These are phyloP conservation scores for Cyberlindnera euphorbiae DNA, from an alignment of 805 yeast genomes.

Conservation along the genomic window DNA sequence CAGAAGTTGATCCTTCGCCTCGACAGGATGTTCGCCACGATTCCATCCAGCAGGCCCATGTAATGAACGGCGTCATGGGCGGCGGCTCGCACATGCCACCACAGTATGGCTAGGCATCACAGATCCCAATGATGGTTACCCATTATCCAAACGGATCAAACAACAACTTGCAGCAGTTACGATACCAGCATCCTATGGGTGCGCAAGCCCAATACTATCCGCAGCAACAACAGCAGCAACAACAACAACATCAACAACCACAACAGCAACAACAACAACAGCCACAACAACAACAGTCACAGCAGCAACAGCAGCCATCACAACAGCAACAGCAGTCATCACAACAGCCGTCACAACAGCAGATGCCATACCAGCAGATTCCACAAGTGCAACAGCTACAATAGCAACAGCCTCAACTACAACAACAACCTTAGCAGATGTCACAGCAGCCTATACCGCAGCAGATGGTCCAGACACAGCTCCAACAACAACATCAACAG, in stretches of 20 bases:
- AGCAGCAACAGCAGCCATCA: conserved; percentile 1
- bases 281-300: conserved; percentile 11
- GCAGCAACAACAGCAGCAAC: conserved; percentile 8
- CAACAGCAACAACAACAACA: conserved; percentile 10
- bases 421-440: conserved; percentile 10
- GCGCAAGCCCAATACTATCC: conserved; percentile 6
- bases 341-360: too few relatives aligned
- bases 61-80: conserved; percentile 1
- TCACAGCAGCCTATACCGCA: background rate
- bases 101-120: conserved; percentile 5
- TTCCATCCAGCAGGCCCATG: background rate
- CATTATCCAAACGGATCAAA: conserved; percentile 16
- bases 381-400: background rate
- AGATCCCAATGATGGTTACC: conserved; percentile 20
- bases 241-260: conserved; percentile 10
- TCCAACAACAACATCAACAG: background rate
- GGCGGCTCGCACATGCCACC: conserved; percentile 1
- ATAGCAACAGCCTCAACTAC: conserved; percentile 9
- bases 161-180: conserved; percentile 12
- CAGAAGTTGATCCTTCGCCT: conserved; percentile 5
- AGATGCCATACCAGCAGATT: background rate
- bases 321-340: conserved; percentile 1
- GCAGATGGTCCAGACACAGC: background rate
- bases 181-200: conserved; percentile 14
- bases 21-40: conserved; percentile 6